Evolutionary conservation across 352 stramenopile genomes (phyloP).

Genomic region (Phytophthora cryptogea): DNA sequence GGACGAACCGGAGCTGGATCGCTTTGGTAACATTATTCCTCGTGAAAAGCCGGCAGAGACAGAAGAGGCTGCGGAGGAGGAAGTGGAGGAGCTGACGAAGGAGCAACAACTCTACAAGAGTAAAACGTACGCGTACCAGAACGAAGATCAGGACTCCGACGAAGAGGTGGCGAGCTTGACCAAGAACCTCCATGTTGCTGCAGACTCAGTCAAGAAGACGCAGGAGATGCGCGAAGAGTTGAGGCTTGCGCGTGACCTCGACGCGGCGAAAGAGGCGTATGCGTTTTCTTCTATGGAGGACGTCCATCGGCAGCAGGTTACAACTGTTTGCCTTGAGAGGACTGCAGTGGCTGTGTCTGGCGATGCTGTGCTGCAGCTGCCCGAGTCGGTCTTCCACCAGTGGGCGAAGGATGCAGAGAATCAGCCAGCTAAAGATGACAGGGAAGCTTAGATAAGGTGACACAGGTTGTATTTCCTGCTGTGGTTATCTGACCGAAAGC

Average conservation of each 20-base stretch:
- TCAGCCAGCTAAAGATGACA: constrained; percentile 6
- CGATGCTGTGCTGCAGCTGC: constrained; percentile 70
- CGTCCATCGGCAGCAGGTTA: constrained; percentile 58
- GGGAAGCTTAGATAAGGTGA: not conserved
- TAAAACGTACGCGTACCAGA: constrained; percentile 46
- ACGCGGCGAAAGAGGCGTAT: constrained; percentile 39
- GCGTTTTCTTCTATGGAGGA: constrained; percentile 76
- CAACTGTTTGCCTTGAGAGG: constrained; percentile 68
- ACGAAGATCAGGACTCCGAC: constrained; percentile 45
- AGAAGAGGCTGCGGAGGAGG: constrained; percentile 20
- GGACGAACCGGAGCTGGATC: constrained; percentile 37
- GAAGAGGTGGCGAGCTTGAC: constrained; percentile 60
- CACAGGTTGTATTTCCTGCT: not conserved
- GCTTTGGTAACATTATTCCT: constrained; percentile 41
- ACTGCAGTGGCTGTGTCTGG: constrained; percentile 75
- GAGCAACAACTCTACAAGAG: constrained; percentile 55
- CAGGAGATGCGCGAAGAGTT: constrained; percentile 55
- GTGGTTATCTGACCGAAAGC: not conserved
- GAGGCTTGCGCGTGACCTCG: constrained; percentile 23
- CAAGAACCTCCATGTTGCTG: constrained; percentile 63
- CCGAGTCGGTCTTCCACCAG: constrained; percentile 70
- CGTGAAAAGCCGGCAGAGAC: constrained; percentile 30
- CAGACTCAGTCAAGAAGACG: constrained; percentile 63
- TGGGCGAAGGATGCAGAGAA: constrained; percentile 45
- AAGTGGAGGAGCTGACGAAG: constrained; percentile 20